Evolutionary conservation across 768 basidiomycete genomes (phyloP).

Genomic region (Mrakia frigida): DNA sequence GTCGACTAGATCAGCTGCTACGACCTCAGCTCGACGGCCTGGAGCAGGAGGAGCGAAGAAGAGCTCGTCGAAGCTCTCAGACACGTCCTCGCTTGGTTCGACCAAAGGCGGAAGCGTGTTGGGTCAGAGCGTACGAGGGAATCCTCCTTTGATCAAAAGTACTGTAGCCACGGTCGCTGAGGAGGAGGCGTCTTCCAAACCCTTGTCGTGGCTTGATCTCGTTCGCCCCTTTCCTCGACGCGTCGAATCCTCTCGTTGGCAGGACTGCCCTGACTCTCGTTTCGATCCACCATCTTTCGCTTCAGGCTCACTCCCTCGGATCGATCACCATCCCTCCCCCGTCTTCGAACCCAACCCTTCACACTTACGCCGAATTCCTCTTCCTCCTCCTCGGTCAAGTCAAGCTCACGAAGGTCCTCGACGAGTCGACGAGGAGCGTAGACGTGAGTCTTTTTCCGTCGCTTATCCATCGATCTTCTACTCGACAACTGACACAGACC

Average conservation of each 20-base stretch:
- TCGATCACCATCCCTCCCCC: not conserved
- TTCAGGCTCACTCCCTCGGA: conserved; percentile 5
- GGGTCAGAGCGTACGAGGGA: not conserved
- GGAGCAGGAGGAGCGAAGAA: not conserved
- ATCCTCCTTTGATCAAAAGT: not conserved
- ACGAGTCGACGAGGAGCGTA: not conserved
- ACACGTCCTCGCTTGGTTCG: not conserved
- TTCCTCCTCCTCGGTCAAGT: not conserved
- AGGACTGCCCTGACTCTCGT: not conserved
- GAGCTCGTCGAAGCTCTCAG: not conserved
- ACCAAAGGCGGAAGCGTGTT: not conserved
- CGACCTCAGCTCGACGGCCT: not conserved
- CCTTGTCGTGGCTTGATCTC: not conserved
- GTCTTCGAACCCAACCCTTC: not conserved
- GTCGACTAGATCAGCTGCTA: not conserved
- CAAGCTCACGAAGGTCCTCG: not conserved
- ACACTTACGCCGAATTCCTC: not conserved
- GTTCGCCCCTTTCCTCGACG: not conserved
- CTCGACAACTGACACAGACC: not conserved
- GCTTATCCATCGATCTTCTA: not conserved
- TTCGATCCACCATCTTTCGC: no score
- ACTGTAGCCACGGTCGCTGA: not conserved
- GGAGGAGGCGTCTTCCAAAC: not conserved
- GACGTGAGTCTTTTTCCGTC: not conserved
- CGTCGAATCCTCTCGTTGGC: not conserved